phyloP scores from a whole-genome alignment of 2,329 filamentous ascomycete species.

The Xylariales sp. region DNA sequence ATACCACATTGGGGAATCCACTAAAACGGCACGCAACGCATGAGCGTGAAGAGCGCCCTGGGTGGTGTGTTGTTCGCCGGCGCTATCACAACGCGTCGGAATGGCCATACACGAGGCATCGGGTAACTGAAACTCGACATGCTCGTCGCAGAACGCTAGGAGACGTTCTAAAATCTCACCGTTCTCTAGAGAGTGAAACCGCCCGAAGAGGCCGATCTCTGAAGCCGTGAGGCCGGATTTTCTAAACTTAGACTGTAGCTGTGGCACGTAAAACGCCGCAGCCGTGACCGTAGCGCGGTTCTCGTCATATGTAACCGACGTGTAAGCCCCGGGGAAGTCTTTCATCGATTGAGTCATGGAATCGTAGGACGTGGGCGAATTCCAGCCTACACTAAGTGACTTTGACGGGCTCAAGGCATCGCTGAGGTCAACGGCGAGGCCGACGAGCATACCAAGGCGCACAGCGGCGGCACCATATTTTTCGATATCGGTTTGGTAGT shows the following conservation, averaged over 20 bases:
- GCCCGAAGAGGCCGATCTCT: not conserved
- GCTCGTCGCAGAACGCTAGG: not conserved
- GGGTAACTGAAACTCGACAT: not conserved
- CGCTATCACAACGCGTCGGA: not conserved
- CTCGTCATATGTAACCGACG: not conserved
- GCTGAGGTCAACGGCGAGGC: too few relatives aligned
- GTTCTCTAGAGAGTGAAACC: not conserved
- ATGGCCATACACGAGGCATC: not conserved
- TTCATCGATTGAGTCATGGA: too few relatives aligned
- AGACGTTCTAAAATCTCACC: not conserved
- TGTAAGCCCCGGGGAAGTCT: not conserved
- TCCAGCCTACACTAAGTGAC: too few relatives aligned
- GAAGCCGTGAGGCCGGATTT: not conserved
- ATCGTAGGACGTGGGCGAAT: too few relatives aligned
- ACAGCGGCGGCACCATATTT: too few relatives aligned
- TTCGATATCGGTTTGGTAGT: too few relatives aligned
- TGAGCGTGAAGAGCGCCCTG: too few relatives aligned
- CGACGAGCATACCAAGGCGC: too few relatives aligned
- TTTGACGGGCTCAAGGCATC: too few relatives aligned
- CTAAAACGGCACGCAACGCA: too few relatives aligned
- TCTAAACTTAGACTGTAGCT: not conserved
- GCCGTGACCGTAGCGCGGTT: not conserved
- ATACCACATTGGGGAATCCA: too few relatives aligned
- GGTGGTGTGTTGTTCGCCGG: too few relatives aligned
- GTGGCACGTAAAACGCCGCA: not conserved